Evolutionary conservation across 23 red algal genomes (phyloP).

Genomic region (Gracilariopsis chorda): DNA sequence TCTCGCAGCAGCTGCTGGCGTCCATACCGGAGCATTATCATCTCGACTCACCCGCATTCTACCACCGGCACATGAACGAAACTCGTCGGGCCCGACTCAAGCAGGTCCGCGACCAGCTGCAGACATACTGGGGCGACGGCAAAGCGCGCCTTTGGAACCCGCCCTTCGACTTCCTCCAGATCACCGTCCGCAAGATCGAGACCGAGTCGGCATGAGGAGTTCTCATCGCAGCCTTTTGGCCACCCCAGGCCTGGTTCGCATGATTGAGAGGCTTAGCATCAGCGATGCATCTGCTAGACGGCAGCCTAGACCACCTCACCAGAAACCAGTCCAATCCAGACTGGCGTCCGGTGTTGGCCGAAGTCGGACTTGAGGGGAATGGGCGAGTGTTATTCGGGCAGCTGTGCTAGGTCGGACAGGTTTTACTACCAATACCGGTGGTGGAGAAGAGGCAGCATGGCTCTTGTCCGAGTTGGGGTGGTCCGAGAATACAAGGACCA

Average conservation of each 20-base stretch:
- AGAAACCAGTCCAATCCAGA: neutral
- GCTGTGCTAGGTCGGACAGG: neutral
- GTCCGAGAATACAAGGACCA: neutral
- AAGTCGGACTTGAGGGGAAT: neutral
- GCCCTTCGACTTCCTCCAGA: neutral
- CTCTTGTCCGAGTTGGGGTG: neutral
- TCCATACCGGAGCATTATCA: neutral
- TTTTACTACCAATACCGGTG: neutral
- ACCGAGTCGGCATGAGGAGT: neutral
- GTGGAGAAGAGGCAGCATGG: neutral
- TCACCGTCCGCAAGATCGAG: neutral
- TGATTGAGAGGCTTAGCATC: neutral
- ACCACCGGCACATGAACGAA: neutral
- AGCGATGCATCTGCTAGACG: neutral
- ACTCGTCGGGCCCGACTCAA: neutral
- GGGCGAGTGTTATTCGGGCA: neutral
- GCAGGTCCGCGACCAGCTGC: neutral
- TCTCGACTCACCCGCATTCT: neutral
- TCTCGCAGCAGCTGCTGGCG: neutral
- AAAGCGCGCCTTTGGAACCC: neutral
- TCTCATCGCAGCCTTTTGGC: neutral
- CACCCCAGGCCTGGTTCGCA: slow-evolving; percentile 24
- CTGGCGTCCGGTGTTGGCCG: neutral
- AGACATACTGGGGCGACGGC: slow-evolving; percentile 12
- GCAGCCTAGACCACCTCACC: neutral